A percentile compares a stretch with the other conserved stretches of the same genome.
These are phyloP conservation scores for Pseudopithomyces maydicus DNA, from an alignment of 2,329 filamentous ascomycete genomes.

Conservation along the genomic window DNA sequence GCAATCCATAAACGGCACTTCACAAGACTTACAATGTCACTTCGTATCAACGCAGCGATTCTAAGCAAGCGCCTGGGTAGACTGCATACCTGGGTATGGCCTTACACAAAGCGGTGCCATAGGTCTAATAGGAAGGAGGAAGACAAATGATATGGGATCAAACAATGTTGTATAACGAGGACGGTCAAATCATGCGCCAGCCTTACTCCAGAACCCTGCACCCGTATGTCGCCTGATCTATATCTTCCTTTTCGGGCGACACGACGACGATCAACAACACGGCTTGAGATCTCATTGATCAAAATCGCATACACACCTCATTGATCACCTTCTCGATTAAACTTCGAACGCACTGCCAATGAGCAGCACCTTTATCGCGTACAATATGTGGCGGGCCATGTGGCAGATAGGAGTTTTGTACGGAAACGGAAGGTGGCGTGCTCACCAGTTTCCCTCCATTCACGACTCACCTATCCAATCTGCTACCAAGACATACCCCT, in stretches of 20 bases:
- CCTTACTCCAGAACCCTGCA: conserved; percentile 13
- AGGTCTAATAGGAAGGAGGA: conserved; percentile 28
- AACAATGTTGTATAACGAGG: conserved; percentile 13
- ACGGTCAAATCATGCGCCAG: conserved; percentile 12
- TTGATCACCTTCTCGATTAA: conserved; percentile 26
- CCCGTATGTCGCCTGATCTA: background rate
- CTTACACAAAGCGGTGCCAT: conserved; percentile 12
- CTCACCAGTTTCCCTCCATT: background rate
- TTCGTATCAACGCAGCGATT: conserved; percentile 15
- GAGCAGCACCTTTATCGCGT: conserved; percentile 10
- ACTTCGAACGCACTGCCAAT: conserved; percentile 10
- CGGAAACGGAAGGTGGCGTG: conserved; percentile 5
- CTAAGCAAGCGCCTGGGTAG: conserved; percentile 12
- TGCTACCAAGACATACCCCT: background rate
- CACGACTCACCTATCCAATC: background rate
- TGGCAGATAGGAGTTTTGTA: conserved; percentile 12
- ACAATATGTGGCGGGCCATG: conserved; percentile 9
- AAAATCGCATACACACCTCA: conserved; percentile 19
- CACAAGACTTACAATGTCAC: conserved; percentile 6
- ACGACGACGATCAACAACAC: no score
- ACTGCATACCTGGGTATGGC: conserved; percentile 5
- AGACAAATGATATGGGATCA: conserved; percentile 14
- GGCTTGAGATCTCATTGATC: conserved; percentile 14
- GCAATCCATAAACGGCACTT: conserved; percentile 15
- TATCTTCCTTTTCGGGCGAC: no score